These are phyloP conservation scores for Fraxinus anomala DNA, from an alignment of 257 asterid genomes.

Conservation along the genomic window DNA sequence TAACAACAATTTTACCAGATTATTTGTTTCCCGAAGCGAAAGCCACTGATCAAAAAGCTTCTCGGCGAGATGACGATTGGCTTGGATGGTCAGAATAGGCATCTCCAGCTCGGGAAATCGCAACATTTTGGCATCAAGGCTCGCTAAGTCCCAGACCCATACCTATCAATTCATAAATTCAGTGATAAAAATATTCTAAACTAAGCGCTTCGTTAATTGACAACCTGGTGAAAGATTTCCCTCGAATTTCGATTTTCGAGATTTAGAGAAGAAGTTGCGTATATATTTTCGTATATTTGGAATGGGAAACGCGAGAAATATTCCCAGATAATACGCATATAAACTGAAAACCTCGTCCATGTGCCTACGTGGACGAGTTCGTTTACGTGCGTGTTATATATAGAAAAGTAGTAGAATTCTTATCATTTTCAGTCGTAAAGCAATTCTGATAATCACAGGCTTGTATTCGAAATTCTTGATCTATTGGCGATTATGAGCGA, in stretches of 20 bases:
- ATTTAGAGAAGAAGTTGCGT: neutral
- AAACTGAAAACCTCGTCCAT: neutral
- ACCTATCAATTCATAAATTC: slow-evolving; percentile 14
- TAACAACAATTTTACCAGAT: slow-evolving; percentile 53
- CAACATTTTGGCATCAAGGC: slow-evolving; percentile 79
- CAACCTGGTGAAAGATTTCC: slow-evolving; percentile 15
- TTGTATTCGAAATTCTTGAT: too few species aligned
- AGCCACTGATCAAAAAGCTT: slow-evolving; percentile 97
- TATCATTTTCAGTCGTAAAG: too few species aligned
- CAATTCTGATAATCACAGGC: too few species aligned
- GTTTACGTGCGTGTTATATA: neutral
- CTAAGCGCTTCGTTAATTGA: slow-evolving; percentile 25
- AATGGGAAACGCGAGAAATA: slow-evolving; percentile 26
- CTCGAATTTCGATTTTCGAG: neutral
- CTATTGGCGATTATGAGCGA: too few species aligned
- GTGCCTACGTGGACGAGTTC: neutral
- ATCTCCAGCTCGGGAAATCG: slow-evolving; percentile 94
- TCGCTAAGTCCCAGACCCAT: slow-evolving; percentile 86
- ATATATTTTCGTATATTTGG: slow-evolving; percentile 33
- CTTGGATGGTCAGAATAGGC: slow-evolving; percentile 77
- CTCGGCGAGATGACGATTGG: slow-evolving; percentile 76
- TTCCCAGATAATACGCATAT: slow-evolving; percentile 22
- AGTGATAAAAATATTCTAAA: slow-evolving; percentile 32
- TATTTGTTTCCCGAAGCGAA: slow-evolving; percentile 75
- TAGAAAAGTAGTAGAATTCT: too few species aligned